These are phyloP conservation scores for Paraphoma chrysanthemicola DNA, from an alignment of 2,329 filamentous ascomycete species.

Conservation along the genomic window DNA sequence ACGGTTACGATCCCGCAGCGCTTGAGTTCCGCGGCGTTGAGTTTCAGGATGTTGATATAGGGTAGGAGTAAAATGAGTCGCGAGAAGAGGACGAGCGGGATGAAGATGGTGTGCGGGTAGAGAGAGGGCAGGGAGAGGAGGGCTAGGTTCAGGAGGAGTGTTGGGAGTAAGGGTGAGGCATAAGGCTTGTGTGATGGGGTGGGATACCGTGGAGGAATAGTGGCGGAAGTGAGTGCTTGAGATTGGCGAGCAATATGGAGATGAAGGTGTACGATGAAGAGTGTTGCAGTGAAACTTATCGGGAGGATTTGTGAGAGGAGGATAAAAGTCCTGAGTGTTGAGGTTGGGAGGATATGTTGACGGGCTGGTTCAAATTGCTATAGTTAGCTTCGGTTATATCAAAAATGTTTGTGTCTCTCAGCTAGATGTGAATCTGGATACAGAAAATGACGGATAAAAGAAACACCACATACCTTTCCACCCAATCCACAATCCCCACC, in stretches of 20 bases:
- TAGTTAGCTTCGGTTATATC: too few relatives aligned
- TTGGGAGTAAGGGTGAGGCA: constrained; percentile 30
- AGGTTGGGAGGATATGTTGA: constrained; percentile 10
- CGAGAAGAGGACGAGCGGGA: constrained; percentile 22
- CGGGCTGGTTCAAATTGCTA: constrained; percentile 10
- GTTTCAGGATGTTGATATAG: constrained; percentile 20
- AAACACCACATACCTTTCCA: constrained; percentile 25
- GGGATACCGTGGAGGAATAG: neutral
- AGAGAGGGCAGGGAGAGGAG: constrained; percentile 30
- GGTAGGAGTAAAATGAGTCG: constrained; percentile 33
- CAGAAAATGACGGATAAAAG: neutral
- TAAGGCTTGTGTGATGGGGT: neutral
- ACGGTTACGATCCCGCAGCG: constrained; percentile 30
- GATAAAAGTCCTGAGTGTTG: constrained; percentile 29
- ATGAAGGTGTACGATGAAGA: constrained; percentile 38
- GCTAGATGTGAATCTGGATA: too few relatives aligned
- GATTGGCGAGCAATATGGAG: constrained; percentile 5
- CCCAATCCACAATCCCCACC: constrained; percentile 39
- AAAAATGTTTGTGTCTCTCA: too few relatives aligned
- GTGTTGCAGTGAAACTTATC: constrained; percentile 30
- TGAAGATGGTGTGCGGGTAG: constrained; percentile 22
- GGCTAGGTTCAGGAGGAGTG: constrained; percentile 31
- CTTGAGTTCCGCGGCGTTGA: constrained; percentile 21
- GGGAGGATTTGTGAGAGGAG: constrained; percentile 38
- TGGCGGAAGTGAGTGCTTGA: constrained; percentile 17